Evolutionary conservation across 2,329 filamentous ascomycete genomes (phyloP).

Genomic region (Clathrospora elynae): DNA sequence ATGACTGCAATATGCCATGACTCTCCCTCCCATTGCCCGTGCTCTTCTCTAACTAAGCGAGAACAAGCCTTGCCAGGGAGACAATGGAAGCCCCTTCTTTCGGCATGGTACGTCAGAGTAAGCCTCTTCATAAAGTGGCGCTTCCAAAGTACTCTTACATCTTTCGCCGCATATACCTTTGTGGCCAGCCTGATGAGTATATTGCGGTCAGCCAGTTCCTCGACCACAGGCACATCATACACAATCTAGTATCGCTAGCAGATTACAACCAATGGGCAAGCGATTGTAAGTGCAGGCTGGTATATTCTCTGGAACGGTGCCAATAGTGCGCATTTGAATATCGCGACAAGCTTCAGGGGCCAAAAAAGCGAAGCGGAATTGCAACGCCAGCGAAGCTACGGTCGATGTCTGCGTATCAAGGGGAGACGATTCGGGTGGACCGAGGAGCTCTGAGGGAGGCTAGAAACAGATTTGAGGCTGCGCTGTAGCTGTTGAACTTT

Average conservation of each 20-base stretch:
- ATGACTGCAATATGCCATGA: no score
- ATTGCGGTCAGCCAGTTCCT: slow-evolving; percentile 15
- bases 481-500: slow-evolving; percentile 3
- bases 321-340: slow-evolving; percentile 8
- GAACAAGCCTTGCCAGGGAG: no score
- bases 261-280: background rate
- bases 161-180: slow-evolving; percentile 22
- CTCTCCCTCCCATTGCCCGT: no score
- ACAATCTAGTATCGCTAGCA: slow-evolving; percentile 10
- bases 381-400: background rate
- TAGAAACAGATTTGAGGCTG: slow-evolving; percentile 3
- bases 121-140: background rate
- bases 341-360: slow-evolving; percentile 1
- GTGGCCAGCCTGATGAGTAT: slow-evolving; percentile 25
- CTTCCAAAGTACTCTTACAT: slow-evolving; percentile 15
- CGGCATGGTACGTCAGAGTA: no score
- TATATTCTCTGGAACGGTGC: slow-evolving; percentile 14
- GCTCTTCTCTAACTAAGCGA: no score
- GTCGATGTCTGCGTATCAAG: slow-evolving; percentile 3
- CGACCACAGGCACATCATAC: slow-evolving; percentile 3
- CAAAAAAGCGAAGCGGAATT: background rate
- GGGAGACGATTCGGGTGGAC: slow-evolving; percentile 2
- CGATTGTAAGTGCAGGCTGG: slow-evolving; percentile 1
- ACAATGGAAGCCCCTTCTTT: no score
- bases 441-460: background rate